Percentiles rank a stretch among this genome's conserved stretches.
Conservation (phyloP, 106 monocot species). For the Dactylorhiza incarnata region DNA sequence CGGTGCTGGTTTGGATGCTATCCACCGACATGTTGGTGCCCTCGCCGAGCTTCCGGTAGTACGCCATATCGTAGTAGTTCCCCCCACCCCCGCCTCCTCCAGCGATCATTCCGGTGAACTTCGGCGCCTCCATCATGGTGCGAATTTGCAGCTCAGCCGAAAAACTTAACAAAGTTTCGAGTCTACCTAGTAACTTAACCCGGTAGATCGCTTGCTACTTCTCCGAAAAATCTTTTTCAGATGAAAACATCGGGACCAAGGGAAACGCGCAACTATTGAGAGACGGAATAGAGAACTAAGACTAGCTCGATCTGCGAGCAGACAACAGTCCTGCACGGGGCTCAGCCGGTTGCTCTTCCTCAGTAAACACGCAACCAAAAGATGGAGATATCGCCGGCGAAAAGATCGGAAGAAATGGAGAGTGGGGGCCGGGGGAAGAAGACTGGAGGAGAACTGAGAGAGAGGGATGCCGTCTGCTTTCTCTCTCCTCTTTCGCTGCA, state of each 20-base stretch:
- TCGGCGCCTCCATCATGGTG: slow-evolving; percentile 26
- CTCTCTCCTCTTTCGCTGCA: neutral
- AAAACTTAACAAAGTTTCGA: neutral
- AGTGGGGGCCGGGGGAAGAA: neutral
- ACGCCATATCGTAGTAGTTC: slow-evolving; percentile 23
- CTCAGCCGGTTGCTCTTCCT: neutral
- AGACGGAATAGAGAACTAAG: neutral
- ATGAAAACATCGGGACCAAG: neutral
- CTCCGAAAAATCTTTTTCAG: neutral
- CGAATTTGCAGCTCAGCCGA: neutral
- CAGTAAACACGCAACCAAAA: neutral
- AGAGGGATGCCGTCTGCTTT: neutral
- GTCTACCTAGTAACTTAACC: neutral
- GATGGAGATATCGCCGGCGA: neutral
- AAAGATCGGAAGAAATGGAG: neutral
- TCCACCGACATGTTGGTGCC: slow-evolving; percentile 37
- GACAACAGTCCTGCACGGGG: neutral
- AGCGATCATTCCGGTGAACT: slow-evolving; percentile 24
- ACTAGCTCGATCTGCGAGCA: neutral
- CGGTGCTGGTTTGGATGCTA: slow-evolving; percentile 20
- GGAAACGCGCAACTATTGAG: neutral
- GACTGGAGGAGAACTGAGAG: neutral
- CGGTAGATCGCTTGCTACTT: neutral
- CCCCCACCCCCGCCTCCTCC: slow-evolving; percentile 12
- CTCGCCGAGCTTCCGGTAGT: slow-evolving; percentile 26